These are phyloP conservation scores for Citeromyces hawaiiensis DNA, from an alignment of 1,139 yeast species.

Conservation along the genomic window DNA sequence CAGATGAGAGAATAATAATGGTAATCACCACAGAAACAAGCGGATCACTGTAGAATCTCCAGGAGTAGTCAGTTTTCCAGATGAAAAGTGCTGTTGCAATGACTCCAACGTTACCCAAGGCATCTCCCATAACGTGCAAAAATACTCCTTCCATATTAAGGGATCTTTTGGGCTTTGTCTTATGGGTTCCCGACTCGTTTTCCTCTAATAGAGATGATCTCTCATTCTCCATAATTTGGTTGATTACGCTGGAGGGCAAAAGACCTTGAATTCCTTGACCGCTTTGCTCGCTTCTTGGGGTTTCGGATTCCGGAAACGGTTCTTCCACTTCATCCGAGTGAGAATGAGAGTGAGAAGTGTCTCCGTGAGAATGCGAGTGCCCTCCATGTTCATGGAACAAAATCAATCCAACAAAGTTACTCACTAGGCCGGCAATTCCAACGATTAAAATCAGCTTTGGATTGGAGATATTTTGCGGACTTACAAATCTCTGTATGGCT, in stretches of 20 bases:
- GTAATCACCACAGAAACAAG: constrained; percentile 76
- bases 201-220: constrained; percentile 1
- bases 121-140: constrained; percentile 91
- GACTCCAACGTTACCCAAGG: constrained; percentile 91
- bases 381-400: constrained; percentile 86
- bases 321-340: constrained; percentile 13
- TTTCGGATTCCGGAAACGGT: constrained; percentile 4
- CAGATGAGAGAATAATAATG: constrained; percentile 77
- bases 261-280: constrained; percentile 16
- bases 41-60: constrained; percentile 86
- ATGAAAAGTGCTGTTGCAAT: constrained; percentile 80
- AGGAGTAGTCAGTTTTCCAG: constrained; percentile 83
- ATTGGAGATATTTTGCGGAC: constrained; percentile 66
- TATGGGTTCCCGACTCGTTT: not conserved
- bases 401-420: constrained; percentile 73
- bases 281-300: constrained; percentile 4
- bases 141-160: constrained; percentile 97
- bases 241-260: constrained; percentile 17
- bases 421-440: constrained; percentile 69
- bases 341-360: constrained; percentile 21
- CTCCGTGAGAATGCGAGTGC: constrained; percentile 30
- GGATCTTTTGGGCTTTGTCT: constrained; percentile 24
- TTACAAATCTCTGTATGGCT: constrained; percentile 79
- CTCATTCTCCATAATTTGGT: constrained; percentile 6
- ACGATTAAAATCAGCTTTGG: constrained; percentile 74